phyloP scores from a whole-genome alignment of 1,284 basidiomycete species.

The Apiotrichum gracile region DNA sequence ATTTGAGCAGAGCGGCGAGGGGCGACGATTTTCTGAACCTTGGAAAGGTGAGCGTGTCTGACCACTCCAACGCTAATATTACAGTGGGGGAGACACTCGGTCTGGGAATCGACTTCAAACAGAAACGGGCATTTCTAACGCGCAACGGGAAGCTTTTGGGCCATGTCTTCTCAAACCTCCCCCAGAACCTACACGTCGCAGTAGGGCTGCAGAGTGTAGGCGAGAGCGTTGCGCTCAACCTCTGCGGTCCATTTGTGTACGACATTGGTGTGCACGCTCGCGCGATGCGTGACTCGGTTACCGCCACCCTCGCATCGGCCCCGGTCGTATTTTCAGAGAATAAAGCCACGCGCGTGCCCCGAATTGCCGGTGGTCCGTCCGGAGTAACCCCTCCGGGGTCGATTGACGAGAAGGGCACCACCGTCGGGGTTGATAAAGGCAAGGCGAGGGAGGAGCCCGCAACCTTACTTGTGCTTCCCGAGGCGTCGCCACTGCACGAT shows the following conservation, averaged over 20 bases:
- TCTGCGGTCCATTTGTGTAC: slow-evolving; percentile 72
- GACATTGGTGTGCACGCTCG: slow-evolving; percentile 74
- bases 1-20: slow-evolving; percentile 67
- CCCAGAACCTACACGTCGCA: slow-evolving; percentile 66
- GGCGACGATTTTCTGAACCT: slow-evolving; percentile 61
- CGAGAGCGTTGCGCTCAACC: slow-evolving; percentile 57
- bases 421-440: not conserved
- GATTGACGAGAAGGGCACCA: no score
- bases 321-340: slow-evolving; percentile 1
- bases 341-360: not conserved
- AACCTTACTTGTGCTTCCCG: slow-evolving; percentile 1
- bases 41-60: slow-evolving; percentile 42
- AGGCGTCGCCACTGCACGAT: slow-evolving; percentile 7
- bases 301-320: not conserved
- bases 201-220: slow-evolving; percentile 72
- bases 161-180: slow-evolving; percentile 62
- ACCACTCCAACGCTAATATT: no score
- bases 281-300: slow-evolving; percentile 23
- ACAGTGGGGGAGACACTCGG: slow-evolving; percentile 80
- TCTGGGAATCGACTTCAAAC: slow-evolving; percentile 81
- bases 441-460: not conserved
- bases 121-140: slow-evolving; percentile 74
- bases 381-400: not conserved
- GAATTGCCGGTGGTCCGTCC: not conserved
- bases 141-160: slow-evolving; percentile 76